phyloP scores from a whole-genome alignment of 495 filamentous ascomycete species.

The Copromyces sp. region DNA sequence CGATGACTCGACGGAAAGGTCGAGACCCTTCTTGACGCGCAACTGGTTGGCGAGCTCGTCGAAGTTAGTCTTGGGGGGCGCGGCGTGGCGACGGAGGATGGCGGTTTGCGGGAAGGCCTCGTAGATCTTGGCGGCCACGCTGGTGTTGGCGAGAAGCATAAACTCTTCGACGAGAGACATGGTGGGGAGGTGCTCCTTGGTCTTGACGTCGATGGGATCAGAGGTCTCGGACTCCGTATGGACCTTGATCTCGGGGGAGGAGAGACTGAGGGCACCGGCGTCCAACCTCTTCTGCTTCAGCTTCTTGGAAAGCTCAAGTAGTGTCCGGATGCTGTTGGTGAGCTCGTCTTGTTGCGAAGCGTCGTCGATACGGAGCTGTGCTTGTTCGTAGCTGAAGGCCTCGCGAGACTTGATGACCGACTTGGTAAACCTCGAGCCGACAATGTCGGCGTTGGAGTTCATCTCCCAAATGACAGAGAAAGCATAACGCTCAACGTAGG shows the following conservation, averaged over 20 bases:
- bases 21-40: conserved; percentile 68
- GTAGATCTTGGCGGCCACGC: conserved; percentile 79
- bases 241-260: conserved; percentile 89
- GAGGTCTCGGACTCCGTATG: conserved; percentile 91
- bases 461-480: conserved; percentile 96
- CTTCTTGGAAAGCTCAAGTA: conserved; percentile 85
- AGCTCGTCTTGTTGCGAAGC: conserved; percentile 73
- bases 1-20: conserved; percentile 72
- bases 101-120: conserved; percentile 89
- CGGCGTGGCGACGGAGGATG: conserved; percentile 80
- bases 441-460: conserved; percentile 71
- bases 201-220: conserved; percentile 92
- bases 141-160: conserved; percentile 97
- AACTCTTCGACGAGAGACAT: conserved; percentile 98
- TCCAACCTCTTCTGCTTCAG: conserved; percentile 93
- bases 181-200: conserved; percentile 85
- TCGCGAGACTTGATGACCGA: conserved; percentile 97
- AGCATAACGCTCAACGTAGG: conserved; percentile 92
- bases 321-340: conserved; percentile 78
- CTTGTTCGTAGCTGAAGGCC: conserved; percentile 95
- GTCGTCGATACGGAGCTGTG: conserved; percentile 89
- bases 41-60: conserved; percentile 87
- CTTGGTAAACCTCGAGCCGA: conserved; percentile 78
- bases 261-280: conserved; percentile 87
- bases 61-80: conserved; percentile 90